These are phyloP conservation scores for Xylaria flabelliformis DNA, from an alignment of 495 filamentous ascomycete species.

Conservation along the genomic window DNA sequence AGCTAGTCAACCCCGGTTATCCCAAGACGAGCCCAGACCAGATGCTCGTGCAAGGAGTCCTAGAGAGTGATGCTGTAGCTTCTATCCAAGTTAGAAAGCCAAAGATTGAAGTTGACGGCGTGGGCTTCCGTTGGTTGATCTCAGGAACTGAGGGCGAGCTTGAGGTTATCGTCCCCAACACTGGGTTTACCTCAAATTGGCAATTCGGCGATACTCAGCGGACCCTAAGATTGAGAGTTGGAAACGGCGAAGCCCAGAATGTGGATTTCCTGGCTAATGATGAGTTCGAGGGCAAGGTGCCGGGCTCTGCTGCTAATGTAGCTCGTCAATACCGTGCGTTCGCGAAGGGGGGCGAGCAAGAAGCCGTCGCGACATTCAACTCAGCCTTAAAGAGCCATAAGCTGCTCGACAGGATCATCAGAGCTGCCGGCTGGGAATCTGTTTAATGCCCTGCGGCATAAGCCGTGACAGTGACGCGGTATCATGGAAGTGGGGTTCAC, in stretches of 20 bases:
- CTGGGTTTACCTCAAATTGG: background rate
- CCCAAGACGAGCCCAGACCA: constrained; percentile 44
- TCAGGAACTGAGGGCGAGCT: constrained; percentile 56
- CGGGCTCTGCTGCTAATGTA: constrained; percentile 23
- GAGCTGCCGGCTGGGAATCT: constrained; percentile 26
- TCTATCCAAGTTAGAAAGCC: constrained; percentile 46
- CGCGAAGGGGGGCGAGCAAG: constrained; percentile 36
- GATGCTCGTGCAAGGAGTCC: constrained; percentile 51
- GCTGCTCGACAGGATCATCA: constrained; percentile 30
- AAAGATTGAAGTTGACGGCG: constrained; percentile 37
- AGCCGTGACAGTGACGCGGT: background rate
- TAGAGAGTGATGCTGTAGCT: constrained; percentile 44
- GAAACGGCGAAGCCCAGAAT: background rate
- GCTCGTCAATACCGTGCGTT: constrained; percentile 46
- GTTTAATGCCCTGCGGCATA: background rate
- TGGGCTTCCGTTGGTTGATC: constrained; percentile 50
- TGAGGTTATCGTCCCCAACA: constrained; percentile 36
- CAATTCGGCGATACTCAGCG: background rate
- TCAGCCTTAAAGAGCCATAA: constrained; percentile 25
- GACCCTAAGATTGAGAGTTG: background rate
- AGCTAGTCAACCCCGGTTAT: constrained; percentile 1
- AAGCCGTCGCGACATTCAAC: constrained; percentile 28
- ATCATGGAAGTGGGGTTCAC: background rate
- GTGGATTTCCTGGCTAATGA: constrained; percentile 12
- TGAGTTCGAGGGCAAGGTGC: constrained; percentile 32